Percentiles rank a stretch among this genome's conserved stretches.
Evolutionary conservation across 371 early-diverging fungal species (phyloP).

Genomic region (Apophysomyces elegans): DNA sequence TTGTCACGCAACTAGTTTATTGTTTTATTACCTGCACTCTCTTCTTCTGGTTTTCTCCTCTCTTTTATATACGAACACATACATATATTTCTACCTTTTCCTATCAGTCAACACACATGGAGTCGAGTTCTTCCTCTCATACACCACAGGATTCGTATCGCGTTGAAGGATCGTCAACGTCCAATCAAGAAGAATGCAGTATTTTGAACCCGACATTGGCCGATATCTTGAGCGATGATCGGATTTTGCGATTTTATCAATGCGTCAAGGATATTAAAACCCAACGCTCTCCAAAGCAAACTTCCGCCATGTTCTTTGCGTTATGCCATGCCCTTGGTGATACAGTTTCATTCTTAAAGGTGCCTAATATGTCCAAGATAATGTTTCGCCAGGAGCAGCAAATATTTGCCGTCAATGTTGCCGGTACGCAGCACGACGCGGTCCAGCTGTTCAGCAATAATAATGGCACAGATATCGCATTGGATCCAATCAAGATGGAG

Average conservation of each 20-base stretch:
- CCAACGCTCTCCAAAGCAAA: constrained; percentile 46
- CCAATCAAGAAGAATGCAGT: constrained; percentile 39
- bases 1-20: constrained; percentile 6
- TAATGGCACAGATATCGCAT: constrained; percentile 9
- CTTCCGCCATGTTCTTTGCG: constrained; percentile 56
- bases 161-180: constrained; percentile 12
- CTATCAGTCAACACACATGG: constrained; percentile 11
- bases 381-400: constrained; percentile 57
- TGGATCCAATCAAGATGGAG: constrained; percentile 23
- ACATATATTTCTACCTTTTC: neutral
- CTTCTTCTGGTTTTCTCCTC: neutral
- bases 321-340: constrained; percentile 54
- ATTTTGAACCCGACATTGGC: constrained; percentile 48
- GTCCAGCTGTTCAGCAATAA: constrained; percentile 21
- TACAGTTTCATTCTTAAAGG: constrained; percentile 45
- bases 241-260: constrained; percentile 51
- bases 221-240: constrained; percentile 52
- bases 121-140: constrained; percentile 15
- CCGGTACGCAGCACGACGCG: constrained; percentile 48
- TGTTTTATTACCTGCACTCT: constrained; percentile 4
- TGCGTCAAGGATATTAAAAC: constrained; percentile 57
- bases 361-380: constrained; percentile 50
- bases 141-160: constrained; percentile 18
- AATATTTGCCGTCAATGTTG: constrained; percentile 50
- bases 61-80: neutral